phyloP scores from a whole-genome alignment of 106 monocot genomes.

The Platanthera zijinensis region DNA sequence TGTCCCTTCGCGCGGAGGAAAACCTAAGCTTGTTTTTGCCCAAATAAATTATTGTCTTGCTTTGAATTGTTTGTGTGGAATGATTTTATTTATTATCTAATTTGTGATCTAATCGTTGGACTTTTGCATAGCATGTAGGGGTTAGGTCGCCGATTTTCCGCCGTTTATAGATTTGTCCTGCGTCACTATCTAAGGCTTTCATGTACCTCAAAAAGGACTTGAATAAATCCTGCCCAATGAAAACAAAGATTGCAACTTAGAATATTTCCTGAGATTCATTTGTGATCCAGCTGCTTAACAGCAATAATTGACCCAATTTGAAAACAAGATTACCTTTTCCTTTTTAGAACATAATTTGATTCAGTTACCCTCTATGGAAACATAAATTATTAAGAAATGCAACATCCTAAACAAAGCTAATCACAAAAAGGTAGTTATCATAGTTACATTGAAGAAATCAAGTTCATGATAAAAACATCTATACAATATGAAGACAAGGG shows the following conservation, averaged over 20 bases:
- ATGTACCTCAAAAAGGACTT: neutral
- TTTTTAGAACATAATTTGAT: neutral
- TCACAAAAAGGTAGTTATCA: neutral
- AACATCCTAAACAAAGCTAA: constrained; percentile 1
- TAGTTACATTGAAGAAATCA: neutral
- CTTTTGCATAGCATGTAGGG: no score
- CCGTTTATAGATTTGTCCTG: no score
- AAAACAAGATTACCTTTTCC: neutral
- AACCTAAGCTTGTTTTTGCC: no score
- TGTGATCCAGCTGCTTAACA: neutral
- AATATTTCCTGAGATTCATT: neutral
- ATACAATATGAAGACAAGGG: neutral
- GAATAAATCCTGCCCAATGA: neutral
- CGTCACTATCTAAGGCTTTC: neutral
- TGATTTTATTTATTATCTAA: no score
- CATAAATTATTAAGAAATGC: neutral
- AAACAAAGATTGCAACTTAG: neutral
- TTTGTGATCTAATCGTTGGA: no score
- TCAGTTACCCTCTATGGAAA: neutral
- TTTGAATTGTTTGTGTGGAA: no score
- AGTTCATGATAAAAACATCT: neutral
- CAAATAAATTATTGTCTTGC: no score
- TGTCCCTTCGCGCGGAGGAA: no score
- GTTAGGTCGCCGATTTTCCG: no score
- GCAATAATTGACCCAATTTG: neutral